phyloP scores from a whole-genome alignment of 306 rosid species.

The Quercus gilva region DNA sequence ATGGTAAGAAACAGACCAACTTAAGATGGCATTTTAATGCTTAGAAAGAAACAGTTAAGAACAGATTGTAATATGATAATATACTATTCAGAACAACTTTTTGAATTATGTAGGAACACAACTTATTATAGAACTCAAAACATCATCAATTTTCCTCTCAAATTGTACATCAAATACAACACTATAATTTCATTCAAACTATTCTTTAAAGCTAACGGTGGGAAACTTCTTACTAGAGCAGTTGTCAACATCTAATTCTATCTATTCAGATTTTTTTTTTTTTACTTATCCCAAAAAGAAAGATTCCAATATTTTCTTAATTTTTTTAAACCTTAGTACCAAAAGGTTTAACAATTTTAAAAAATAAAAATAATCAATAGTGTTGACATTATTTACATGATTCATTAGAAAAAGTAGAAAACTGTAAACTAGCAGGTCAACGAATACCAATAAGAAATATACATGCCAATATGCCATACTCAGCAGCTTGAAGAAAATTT shows the following conservation, averaged over 20 bases:
- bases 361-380: too few relatives aligned
- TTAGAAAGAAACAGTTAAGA: background rate
- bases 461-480: background rate
- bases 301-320: too few relatives aligned
- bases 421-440: background rate
- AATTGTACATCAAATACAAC: background rate
- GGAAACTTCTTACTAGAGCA: background rate
- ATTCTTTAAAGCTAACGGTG: background rate
- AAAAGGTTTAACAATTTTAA: background rate
- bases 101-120: too few relatives aligned
- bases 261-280: background rate
- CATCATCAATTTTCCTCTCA: background rate
- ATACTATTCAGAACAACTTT: too few relatives aligned
- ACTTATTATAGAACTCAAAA: too few relatives aligned
- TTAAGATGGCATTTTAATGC: background rate
- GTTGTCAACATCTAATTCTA: background rate
- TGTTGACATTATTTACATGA: background rate
- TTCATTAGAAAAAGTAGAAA: background rate
- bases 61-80: too few relatives aligned
- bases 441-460: background rate
- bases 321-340: background rate
- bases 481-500: background rate
- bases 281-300: background rate
- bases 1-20: constrained; percentile 1
- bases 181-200: background rate